These are phyloP conservation scores for Talaromyces rugulosus DNA, from an alignment of 2,329 filamentous ascomycete genomes.

Conservation along the genomic window DNA sequence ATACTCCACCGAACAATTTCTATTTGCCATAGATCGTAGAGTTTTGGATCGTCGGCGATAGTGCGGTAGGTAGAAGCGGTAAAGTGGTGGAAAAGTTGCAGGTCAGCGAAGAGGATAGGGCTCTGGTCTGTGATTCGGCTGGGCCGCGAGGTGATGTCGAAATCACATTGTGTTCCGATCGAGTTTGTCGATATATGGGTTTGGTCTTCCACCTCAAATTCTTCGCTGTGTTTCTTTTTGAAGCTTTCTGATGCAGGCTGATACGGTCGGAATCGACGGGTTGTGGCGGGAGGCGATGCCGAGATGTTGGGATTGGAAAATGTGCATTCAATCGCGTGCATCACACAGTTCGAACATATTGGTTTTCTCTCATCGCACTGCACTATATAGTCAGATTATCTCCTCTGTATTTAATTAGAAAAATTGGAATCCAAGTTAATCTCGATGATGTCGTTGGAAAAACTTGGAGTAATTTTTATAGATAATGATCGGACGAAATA, in stretches of 20 bases:
- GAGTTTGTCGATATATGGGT: not conserved
- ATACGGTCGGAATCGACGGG: not conserved
- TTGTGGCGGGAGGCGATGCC: not conserved
- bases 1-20: constrained; percentile 30
- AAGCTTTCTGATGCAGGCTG: not conserved
- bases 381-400: not conserved
- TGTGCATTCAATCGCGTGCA: not conserved
- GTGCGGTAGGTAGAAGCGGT: constrained; percentile 1
- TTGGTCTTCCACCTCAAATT: not conserved
- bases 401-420: not conserved
- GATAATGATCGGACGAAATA: not conserved
- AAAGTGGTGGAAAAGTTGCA: constrained; percentile 7
- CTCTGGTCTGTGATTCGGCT: not conserved
- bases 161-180: not conserved
- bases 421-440: not conserved
- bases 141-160: not conserved
- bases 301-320: not conserved
- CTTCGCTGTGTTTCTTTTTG: not conserved
- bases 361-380: constrained; percentile 10
- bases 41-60: not conserved
- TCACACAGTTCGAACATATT: constrained; percentile 3
- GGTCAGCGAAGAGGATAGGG: not conserved
- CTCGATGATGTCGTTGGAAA: too few species aligned
- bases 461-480: not conserved
- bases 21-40: constrained; percentile 23